Evolutionary conservation across 331 rosid genomes (phyloP).

Genomic region (Prunus yedoensis): DNA sequence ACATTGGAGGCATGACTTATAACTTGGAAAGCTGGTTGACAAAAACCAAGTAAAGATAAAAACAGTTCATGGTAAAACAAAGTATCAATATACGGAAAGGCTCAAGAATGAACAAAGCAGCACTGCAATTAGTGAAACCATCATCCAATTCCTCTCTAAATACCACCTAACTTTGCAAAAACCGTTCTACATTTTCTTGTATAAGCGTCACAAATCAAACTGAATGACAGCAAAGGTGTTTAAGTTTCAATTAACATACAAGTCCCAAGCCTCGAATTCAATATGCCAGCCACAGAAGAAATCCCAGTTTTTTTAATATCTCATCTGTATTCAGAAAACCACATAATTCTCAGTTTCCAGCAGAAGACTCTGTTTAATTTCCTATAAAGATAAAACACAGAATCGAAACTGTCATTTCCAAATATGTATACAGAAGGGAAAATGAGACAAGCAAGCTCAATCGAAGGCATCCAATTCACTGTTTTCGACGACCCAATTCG

Average conservation of each 20-base stretch:
- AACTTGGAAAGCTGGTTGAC: neutral
- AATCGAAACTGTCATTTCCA: slow-evolving; percentile 3
- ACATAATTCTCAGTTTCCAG: neutral
- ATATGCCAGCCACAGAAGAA: neutral
- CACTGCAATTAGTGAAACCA: neutral
- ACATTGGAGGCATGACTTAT: neutral
- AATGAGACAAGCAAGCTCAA: neutral
- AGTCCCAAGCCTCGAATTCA: neutral
- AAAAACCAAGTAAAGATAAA: neutral
- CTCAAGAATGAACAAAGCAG: neutral
- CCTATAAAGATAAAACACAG: neutral
- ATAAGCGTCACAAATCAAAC: neutral
- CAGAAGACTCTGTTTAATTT: neutral
- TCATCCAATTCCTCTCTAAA: neutral
- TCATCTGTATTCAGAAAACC: neutral
- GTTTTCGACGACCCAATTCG: neutral
- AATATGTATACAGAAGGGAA: neutral
- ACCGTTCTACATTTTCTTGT: neutral
- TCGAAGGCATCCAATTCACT: neutral
- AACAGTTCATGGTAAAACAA: neutral
- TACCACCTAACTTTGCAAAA: neutral
- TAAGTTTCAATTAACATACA: neutral
- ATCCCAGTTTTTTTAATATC: neutral
- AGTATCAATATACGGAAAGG: neutral
- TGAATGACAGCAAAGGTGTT: neutral